Evolutionary conservation across 2,329 filamentous ascomycete species (phyloP).

Genomic region (Exophiala aquamarina): DNA sequence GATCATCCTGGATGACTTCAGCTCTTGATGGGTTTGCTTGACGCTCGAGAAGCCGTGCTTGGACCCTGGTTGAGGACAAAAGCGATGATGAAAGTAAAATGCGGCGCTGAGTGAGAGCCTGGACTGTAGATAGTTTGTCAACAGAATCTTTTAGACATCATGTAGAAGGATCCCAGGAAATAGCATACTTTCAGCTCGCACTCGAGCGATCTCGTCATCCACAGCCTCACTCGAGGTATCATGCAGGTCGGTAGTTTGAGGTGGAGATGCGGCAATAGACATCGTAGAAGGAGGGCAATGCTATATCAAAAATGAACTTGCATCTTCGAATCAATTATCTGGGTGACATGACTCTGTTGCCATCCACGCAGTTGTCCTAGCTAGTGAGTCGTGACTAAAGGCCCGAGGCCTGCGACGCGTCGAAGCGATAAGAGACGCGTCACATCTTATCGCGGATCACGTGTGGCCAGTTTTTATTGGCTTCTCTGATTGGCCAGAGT

Average conservation of each 20-base stretch:
- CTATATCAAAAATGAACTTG: no score
- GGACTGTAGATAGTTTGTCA: slow-evolving; percentile 32
- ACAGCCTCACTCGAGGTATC: slow-evolving; percentile 24
- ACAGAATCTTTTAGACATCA: no score
- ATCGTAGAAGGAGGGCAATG: slow-evolving; percentile 3
- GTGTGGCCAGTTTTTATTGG: no score
- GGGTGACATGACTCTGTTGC: no score
- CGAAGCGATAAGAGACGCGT: no score
- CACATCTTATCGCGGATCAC: neutral
- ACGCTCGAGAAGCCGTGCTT: slow-evolving; percentile 31
- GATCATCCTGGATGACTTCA: slow-evolving; percentile 24
- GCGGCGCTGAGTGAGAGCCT: slow-evolving; percentile 38
- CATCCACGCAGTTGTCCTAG: no score
- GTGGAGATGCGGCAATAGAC: slow-evolving; percentile 15
- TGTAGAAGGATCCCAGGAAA: no score
- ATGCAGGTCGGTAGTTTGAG: neutral
- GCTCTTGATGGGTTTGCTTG: neutral
- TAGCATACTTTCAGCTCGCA: slow-evolving; percentile 42
- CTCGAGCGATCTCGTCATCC: slow-evolving; percentile 42
- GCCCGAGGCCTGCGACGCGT: no score
- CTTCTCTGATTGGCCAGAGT: no score
- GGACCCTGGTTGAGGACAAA: slow-evolving; percentile 40
- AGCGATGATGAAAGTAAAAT: slow-evolving; percentile 42
- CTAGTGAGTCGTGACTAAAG: no score
- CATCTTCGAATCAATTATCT: no score